A percentile compares a stretch with the other conserved stretches of the same genome.
phyloP scores from a whole-genome alignment of 1,139 yeast genomes.

The Kodamaea fungicola region DNA sequence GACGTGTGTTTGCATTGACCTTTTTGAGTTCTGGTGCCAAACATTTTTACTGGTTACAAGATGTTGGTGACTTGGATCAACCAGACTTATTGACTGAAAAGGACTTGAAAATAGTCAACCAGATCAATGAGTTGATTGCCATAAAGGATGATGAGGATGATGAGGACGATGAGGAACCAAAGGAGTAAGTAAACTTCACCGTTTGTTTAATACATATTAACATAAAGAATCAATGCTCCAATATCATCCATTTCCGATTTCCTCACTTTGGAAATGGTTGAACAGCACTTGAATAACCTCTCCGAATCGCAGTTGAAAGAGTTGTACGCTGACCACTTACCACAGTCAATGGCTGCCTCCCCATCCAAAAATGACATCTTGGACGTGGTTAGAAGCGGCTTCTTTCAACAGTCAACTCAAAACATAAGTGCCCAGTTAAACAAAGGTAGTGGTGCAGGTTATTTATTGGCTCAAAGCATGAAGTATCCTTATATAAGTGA shows the following conservation, averaged over 20 bases:
- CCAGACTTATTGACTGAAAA: constrained; percentile 61
- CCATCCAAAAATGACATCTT: constrained; percentile 40
- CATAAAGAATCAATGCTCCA: constrained; percentile 14
- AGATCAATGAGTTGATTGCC: constrained; percentile 53
- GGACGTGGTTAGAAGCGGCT: constrained; percentile 50
- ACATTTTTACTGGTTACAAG: constrained; percentile 89
- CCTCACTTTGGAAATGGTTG: constrained; percentile 36
- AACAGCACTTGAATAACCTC: constrained; percentile 36
- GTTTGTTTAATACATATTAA: not conserved
- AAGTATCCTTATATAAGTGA: constrained; percentile 55
- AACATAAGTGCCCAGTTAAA: constrained; percentile 44
- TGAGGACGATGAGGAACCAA: constrained; percentile 36
- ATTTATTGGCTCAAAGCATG: constrained; percentile 48
- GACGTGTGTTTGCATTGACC: constrained; percentile 80
- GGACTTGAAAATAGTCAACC: constrained; percentile 53
- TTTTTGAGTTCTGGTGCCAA: constrained; percentile 83
- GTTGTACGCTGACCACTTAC: constrained; percentile 40
- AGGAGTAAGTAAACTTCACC: constrained; percentile 9
- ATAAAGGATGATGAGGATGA: constrained; percentile 43
- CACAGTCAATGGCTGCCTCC: constrained; percentile 32
- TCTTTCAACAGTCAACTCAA: constrained; percentile 47
- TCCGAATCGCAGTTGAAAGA: constrained; percentile 33
- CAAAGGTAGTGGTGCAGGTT: constrained; percentile 46
- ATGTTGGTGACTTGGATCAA: constrained; percentile 60
- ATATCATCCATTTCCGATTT: constrained; percentile 35